phyloP scores from a whole-genome alignment of 805 yeast species.

The Hanseniaspora singularis region DNA sequence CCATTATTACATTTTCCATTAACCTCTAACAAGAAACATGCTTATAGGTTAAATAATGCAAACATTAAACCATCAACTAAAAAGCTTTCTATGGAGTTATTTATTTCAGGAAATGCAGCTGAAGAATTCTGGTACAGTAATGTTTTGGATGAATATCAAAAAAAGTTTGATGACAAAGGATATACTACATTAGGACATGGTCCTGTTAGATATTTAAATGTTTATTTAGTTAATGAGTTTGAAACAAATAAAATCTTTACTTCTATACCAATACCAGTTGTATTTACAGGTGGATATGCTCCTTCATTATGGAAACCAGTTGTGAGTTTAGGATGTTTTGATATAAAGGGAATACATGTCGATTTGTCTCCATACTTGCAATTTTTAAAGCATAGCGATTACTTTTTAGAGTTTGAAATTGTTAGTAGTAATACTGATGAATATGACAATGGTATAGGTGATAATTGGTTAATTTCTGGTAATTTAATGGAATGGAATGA shows the following conservation, averaged over 20 bases:
- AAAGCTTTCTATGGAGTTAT: constrained; percentile 36
- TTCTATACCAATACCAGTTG: constrained; percentile 56
- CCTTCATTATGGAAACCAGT: constrained; percentile 75
- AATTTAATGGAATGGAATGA: constrained; percentile 45
- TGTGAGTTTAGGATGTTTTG: constrained; percentile 63
- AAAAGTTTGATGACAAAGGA: constrained; percentile 32
- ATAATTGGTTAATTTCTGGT: constrained; percentile 53
- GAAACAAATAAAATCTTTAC: constrained; percentile 48
- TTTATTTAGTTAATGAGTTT: constrained; percentile 33
- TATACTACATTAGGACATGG: constrained; percentile 48
- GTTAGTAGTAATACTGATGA: constrained; percentile 40
- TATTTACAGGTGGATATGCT: constrained; percentile 71
- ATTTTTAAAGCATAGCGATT: constrained; percentile 38
- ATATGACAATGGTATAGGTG: constrained; percentile 27
- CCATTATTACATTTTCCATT: constrained; percentile 41
- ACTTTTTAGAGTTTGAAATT: constrained; percentile 38
- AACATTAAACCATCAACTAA: background rate
- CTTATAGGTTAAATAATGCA: constrained; percentile 21
- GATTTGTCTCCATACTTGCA: constrained; percentile 66
- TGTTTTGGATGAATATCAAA: constrained; percentile 36
- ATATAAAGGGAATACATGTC: constrained; percentile 54
- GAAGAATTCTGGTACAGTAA: constrained; percentile 82
- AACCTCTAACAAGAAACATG: constrained; percentile 16
- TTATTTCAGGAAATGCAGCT: constrained; percentile 60
- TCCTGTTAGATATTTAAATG: constrained; percentile 55